phyloP scores from a whole-genome alignment of 257 asterid species.

The Gynochthodes officinalis region DNA sequence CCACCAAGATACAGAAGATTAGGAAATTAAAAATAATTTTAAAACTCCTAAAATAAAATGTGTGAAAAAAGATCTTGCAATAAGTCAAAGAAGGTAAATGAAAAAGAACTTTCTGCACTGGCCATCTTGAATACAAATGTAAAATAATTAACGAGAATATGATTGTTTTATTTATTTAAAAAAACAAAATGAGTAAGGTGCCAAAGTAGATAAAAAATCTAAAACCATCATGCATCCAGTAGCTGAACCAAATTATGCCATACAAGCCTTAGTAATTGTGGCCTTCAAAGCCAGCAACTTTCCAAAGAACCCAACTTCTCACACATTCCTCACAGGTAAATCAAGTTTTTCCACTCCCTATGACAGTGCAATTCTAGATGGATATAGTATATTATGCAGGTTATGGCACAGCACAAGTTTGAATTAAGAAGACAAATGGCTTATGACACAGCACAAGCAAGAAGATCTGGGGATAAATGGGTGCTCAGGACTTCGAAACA shows the following conservation, averaged over 20 bases:
- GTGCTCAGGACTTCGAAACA: too few species aligned
- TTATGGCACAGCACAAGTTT: neutral
- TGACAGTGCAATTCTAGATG: neutral
- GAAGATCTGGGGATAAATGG: too few species aligned
- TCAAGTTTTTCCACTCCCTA: neutral
- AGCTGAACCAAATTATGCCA: neutral
- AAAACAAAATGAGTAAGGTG: neutral
- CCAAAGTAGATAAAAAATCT: neutral
- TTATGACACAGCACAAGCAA: too few species aligned
- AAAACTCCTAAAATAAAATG: neutral
- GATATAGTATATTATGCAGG: neutral
- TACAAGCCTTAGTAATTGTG: neutral
- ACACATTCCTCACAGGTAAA: neutral
- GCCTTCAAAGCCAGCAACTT: neutral
- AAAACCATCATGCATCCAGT: neutral
- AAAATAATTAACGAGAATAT: neutral
- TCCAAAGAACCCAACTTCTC: neutral
- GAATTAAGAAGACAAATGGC: too few species aligned
- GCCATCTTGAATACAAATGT: neutral
- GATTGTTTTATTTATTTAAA: neutral
- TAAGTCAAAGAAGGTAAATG: neutral
- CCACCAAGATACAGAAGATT: neutral
- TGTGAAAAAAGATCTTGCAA: neutral
- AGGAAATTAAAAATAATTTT: neutral
- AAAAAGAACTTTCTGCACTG: neutral